Base-by-base conservation (phyloP, 441 rosid species). In the Jatropha podagrica region DNA sequence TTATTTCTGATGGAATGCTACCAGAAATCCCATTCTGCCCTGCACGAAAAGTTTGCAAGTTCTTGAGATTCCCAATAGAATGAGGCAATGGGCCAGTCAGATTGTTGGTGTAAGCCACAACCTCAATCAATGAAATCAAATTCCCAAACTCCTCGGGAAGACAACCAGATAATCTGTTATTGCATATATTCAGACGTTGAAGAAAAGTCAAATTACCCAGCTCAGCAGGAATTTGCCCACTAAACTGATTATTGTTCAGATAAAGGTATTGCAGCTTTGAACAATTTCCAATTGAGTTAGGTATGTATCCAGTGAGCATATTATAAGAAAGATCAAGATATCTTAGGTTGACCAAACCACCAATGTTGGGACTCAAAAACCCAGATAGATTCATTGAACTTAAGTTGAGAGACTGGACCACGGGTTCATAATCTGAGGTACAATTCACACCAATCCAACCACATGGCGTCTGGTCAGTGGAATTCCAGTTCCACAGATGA, bases 1-100 rank as follows among this genome's bases (percentile, higher is more conserved):
- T 83, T 37, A 96, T 87, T 86, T 96, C 97, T 2, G 86, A 79
- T 20, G 99, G 99, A 74, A 96, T 76, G 63, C 74, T 85, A 55
- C 99, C 97, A 41, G 98, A 88, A 79, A 96, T 85, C 44, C 81
- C 87, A 76, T 93, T 96, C 74, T 96, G 97, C 60, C 99, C 98
- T 0, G 92, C 92, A 26, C 98, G 90, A 51, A 93, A 85, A 18
- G 80, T 76, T 69, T 61, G 83, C 81, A 96, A 73, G 74, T 85
- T 89, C 88, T 49, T 81, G 67, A 96, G 93, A 20, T 87, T 92
- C 14, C 97, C 98, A 42, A 93, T 82, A 18, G 98, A 91, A 68
- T 48, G 88, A 55, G 99, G 98, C 86, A 96, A 77, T 8, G 97
- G 88, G 23, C 98, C 99, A 5, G 88, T 85, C 76, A 96, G 79